Evolutionary conservation across 441 rosid species (phyloP).

Genomic region (Euphorbia schlechtendalii): DNA sequence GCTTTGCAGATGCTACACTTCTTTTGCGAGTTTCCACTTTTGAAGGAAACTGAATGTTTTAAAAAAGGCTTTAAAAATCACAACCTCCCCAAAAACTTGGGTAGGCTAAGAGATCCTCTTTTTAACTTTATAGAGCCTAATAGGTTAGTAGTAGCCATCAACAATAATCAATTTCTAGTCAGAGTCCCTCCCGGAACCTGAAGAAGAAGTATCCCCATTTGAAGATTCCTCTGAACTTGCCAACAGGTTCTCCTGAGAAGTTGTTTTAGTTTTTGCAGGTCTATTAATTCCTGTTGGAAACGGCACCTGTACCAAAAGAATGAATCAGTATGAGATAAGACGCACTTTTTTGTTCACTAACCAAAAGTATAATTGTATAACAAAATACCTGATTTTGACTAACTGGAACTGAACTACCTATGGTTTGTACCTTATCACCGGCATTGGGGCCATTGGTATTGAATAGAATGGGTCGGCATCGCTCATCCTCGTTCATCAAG

Average conservation of each 20-base stretch:
- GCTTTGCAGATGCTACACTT: constrained; percentile 23
- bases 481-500: constrained; percentile 77
- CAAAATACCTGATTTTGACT: neutral
- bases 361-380: neutral
- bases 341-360: neutral
- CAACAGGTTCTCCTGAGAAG: constrained; percentile 20
- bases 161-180: constrained; percentile 24
- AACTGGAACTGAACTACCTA: neutral
- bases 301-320: constrained; percentile 40
- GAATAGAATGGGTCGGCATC: constrained; percentile 73
- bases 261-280: constrained; percentile 34
- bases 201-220: constrained; percentile 26
- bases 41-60: too few relatives aligned
- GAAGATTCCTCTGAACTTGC: constrained; percentile 31
- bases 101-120: constrained; percentile 6
- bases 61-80: neutral
- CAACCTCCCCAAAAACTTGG: constrained; percentile 16
- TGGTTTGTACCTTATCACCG: constrained; percentile 51
- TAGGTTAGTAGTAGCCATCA: constrained; percentile 31
- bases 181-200: constrained; percentile 36
- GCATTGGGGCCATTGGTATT: constrained; percentile 68
- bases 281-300: constrained; percentile 56
- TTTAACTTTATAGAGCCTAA: constrained; percentile 20
- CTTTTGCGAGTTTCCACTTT: constrained; percentile 4
- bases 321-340: constrained; percentile 7